These are phyloP conservation scores for Gaultheria prostrata DNA, from an alignment of 148 eudicot species.

Conservation along the genomic window DNA sequence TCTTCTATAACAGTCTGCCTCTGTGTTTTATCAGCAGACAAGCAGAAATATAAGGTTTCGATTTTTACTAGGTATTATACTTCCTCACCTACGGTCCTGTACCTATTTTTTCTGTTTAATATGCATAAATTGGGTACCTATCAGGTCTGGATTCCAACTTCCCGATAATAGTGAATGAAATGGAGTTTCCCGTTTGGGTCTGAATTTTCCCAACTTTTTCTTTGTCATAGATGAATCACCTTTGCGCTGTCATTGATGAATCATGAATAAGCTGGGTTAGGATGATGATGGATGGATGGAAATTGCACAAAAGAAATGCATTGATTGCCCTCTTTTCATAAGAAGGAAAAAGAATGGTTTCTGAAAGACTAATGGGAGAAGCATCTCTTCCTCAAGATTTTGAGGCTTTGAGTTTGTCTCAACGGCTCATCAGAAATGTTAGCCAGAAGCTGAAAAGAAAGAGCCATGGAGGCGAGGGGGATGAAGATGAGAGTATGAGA, in stretches of 20 bases:
- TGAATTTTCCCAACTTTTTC: background rate
- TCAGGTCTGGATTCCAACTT: background rate
- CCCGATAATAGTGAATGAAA: background rate
- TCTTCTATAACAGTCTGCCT: background rate
- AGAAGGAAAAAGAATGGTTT: slow-evolving; percentile 34
- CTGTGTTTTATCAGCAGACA: background rate
- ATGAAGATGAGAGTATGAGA: slow-evolving; percentile 47
- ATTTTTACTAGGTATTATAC: background rate
- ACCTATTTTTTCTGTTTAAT: background rate
- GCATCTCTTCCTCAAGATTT: slow-evolving; percentile 53
- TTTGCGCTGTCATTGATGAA: background rate
- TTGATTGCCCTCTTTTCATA: slow-evolving; percentile 2
- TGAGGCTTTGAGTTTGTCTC: slow-evolving; percentile 73
- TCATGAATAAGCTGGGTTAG: background rate
- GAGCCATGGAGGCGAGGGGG: slow-evolving; percentile 39
- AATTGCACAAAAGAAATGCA: slow-evolving; percentile 1
- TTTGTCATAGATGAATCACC: background rate
- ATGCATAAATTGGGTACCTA: background rate
- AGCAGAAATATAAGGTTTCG: background rate
- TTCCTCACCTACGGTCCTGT: background rate
- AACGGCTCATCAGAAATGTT: slow-evolving; percentile 70
- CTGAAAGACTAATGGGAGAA: slow-evolving; percentile 53
- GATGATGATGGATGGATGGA: background rate
- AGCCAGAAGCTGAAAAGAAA: slow-evolving; percentile 75
- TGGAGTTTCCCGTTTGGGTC: background rate